A percentile compares a stretch with the other conserved stretches of the same genome.
Evolutionary conservation across 2,329 filamentous ascomycete genomes (phyloP).

Genomic region (Aureobasidium zeae): DNA sequence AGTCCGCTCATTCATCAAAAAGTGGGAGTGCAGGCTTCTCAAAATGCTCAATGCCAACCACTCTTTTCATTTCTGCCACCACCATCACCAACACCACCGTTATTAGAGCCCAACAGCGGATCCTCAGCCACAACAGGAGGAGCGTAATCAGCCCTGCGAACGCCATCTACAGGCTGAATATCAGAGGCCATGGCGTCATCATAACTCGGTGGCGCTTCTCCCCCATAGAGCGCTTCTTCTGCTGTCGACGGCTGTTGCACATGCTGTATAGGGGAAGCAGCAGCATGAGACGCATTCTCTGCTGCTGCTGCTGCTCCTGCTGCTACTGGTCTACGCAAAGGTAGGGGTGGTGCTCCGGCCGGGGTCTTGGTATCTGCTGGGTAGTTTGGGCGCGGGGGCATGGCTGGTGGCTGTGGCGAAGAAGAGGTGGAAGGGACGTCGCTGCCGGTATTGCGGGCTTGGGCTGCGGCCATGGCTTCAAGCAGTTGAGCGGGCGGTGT

Average conservation of each 20-base stretch:
- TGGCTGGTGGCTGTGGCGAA: slow-evolving; percentile 20
- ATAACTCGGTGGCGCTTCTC: slow-evolving; percentile 91
- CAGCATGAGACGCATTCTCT: neutral
- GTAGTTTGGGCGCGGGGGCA: slow-evolving; percentile 1
- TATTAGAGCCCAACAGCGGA: slow-evolving; percentile 19
- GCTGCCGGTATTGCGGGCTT: slow-evolving; percentile 17
- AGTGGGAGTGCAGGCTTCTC: too few species aligned
- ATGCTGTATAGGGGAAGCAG: neutral
- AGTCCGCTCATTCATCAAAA: too few species aligned
- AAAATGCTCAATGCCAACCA: slow-evolving; percentile 22
- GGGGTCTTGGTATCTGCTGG: slow-evolving; percentile 1
- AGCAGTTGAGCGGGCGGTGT: slow-evolving; percentile 68
- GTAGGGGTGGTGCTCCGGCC: slow-evolving; percentile 8
- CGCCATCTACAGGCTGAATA: slow-evolving; percentile 62
- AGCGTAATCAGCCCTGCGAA: slow-evolving; percentile 54
- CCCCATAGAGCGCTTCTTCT: slow-evolving; percentile 37
- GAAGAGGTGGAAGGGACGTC: slow-evolving; percentile 22
- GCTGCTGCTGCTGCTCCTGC: neutral
- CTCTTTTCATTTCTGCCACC: slow-evolving; percentile 27
- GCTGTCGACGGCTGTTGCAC: slow-evolving; percentile 5
- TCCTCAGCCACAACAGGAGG: slow-evolving; percentile 32
- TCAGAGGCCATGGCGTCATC: slow-evolving; percentile 83
- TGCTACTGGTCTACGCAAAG: slow-evolving; percentile 2
- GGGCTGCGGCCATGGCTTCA: slow-evolving; percentile 45
- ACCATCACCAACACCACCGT: too few species aligned